Evolutionary conservation across 164 flowering plant genomes (phyloP).

Genomic region (Annona squamosa): DNA sequence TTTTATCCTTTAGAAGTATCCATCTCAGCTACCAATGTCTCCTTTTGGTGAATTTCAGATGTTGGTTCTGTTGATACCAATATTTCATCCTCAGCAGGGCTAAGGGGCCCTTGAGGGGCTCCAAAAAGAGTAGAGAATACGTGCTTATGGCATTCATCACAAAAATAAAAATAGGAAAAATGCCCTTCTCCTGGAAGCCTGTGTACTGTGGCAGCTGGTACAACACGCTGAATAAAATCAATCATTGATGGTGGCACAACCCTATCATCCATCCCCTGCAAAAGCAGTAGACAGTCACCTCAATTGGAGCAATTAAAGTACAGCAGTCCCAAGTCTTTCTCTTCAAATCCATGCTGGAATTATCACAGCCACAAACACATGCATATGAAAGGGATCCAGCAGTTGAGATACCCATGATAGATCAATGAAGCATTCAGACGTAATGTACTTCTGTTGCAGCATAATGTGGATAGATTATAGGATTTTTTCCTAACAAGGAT

Average conservation of each 20-base stretch:
- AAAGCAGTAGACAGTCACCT: conserved; percentile 2
- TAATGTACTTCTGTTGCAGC: too few relatives aligned
- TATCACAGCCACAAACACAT: too few relatives aligned
- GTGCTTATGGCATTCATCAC: conserved; percentile 78
- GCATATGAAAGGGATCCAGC: too few relatives aligned
- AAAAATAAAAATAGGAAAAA: conserved; percentile 72
- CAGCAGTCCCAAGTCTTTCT: not conserved
- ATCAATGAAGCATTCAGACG: too few relatives aligned
- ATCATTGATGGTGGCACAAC: conserved; percentile 64
- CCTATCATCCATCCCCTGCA: conserved; percentile 82
- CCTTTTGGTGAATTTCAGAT: conserved; percentile 7
- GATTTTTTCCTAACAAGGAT: too few relatives aligned
- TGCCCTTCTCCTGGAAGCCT: conserved; percentile 78
- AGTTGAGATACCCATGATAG: too few relatives aligned
- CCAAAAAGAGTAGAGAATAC: conserved; percentile 74
- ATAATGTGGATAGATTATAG: too few relatives aligned
- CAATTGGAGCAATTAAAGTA: not conserved
- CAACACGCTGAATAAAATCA: conserved; percentile 53
- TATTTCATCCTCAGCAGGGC: conserved; percentile 15
- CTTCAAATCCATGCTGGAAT: not conserved
- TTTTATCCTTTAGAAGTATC: not conserved
- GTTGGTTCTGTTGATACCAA: not conserved
- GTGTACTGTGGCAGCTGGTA: conserved; percentile 64
- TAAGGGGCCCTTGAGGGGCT: conserved; percentile 52
- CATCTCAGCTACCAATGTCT: conserved; percentile 2